Evolutionary conservation across 345 rosid genomes (phyloP).

Genomic region (Capsella bursapastoris): DNA sequence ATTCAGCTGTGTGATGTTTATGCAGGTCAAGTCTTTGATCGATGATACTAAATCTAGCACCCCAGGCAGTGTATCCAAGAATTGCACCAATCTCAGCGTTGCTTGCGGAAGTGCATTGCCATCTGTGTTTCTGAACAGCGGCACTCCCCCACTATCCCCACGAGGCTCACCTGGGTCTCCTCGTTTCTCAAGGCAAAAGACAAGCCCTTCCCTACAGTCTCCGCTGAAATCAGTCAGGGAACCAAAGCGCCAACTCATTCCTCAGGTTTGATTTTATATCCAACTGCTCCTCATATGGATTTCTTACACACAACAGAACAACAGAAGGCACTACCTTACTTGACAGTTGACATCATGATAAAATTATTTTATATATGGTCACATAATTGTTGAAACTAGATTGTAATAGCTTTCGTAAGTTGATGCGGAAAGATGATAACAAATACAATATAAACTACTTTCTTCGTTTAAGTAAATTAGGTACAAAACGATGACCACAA

Average conservation of each 20-base stretch:
- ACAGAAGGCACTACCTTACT: slow-evolving; percentile 4
- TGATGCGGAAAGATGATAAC: slow-evolving; percentile 1
- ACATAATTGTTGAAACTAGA: slow-evolving; percentile 9
- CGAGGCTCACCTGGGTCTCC: slow-evolving; percentile 79
- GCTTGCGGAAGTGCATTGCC: slow-evolving; percentile 58
- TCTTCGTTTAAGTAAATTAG: slow-evolving; percentile 1
- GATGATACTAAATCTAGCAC: slow-evolving; percentile 74
- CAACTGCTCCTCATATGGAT: slow-evolving; percentile 10
- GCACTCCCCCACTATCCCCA: slow-evolving; percentile 92
- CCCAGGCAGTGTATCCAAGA: slow-evolving; percentile 54
- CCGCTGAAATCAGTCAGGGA: slow-evolving; percentile 67
- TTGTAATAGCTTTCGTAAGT: not conserved
- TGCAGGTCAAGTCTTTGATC: slow-evolving; percentile 73
- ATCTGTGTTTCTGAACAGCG: slow-evolving; percentile 79
- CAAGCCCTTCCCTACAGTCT: slow-evolving; percentile 73
- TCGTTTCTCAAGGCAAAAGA: slow-evolving; percentile 64
- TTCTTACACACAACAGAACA: not conserved
- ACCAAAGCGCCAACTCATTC: slow-evolving; percentile 72
- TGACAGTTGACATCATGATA: slow-evolving; percentile 15
- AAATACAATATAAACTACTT: not conserved
- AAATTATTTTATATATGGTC: not conserved
- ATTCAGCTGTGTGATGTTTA: slow-evolving; percentile 23
- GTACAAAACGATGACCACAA: not conserved
- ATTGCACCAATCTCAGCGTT: slow-evolving; percentile 49
- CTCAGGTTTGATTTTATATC: slow-evolving; percentile 65